phyloP scores from a whole-genome alignment of 140 eudicot genomes.

The Cichorium intybus region DNA sequence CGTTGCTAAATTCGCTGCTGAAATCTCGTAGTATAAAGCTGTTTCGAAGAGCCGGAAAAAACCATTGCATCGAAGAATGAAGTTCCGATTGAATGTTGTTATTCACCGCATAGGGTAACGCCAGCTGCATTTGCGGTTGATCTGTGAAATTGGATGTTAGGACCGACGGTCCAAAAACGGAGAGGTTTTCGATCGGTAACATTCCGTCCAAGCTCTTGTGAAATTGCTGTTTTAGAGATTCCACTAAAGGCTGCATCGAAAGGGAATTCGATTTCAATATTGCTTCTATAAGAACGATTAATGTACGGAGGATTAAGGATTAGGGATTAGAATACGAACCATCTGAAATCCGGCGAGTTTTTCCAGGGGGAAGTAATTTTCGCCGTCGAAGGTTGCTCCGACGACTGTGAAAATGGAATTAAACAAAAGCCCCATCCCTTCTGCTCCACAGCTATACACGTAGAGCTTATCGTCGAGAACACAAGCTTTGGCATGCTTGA shows the following conservation, averaged over 20 bases:
- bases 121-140: slow-evolving; percentile 31
- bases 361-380: slow-evolving; percentile 40
- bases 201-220: slow-evolving; percentile 38
- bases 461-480: slow-evolving; percentile 48
- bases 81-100: slow-evolving; percentile 23
- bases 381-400: slow-evolving; percentile 66
- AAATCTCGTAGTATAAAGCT: slow-evolving; percentile 30
- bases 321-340: slow-evolving; percentile 37
- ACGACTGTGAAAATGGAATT: slow-evolving; percentile 55
- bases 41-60: slow-evolving; percentile 38
- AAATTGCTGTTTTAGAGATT: slow-evolving; percentile 50
- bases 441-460: slow-evolving; percentile 32
- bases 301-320: neutral
- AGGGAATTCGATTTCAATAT: neutral
- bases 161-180: slow-evolving; percentile 18
- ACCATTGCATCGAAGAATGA: slow-evolving; percentile 30
- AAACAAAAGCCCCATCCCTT: slow-evolving; percentile 43
- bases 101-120: slow-evolving; percentile 26
- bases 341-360: slow-evolving; percentile 41
- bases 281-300: neutral
- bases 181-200: slow-evolving; percentile 33
- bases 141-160: slow-evolving; percentile 33
- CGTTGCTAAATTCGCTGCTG: slow-evolving; percentile 18
- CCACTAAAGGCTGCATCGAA: slow-evolving; percentile 56
- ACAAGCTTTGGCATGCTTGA: slow-evolving; percentile 63